phyloP scores from a whole-genome alignment of 2,329 filamentous ascomycete genomes.

The Dothideomycetes sp. region DNA sequence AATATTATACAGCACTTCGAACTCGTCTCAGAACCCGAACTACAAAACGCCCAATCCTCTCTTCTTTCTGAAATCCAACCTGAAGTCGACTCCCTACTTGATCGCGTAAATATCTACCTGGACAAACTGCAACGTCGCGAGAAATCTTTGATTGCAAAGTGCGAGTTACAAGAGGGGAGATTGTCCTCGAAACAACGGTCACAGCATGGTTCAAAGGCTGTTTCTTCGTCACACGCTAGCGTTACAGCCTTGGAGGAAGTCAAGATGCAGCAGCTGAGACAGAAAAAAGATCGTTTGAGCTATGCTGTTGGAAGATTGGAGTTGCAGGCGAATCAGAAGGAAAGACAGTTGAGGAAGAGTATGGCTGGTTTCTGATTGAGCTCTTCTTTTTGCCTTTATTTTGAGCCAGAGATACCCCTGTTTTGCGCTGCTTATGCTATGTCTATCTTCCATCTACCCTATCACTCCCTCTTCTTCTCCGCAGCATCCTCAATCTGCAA shows the following conservation, averaged over 20 bases:
- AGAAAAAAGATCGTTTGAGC: constrained; percentile 75
- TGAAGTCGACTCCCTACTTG: constrained; percentile 68
- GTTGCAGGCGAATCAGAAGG: constrained; percentile 70
- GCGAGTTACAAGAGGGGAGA: constrained; percentile 72
- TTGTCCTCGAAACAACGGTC: constrained; percentile 34
- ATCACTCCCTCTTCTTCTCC: background rate
- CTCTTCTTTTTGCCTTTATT: no score
- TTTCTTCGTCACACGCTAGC: constrained; percentile 3
- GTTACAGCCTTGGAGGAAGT: constrained; percentile 41
- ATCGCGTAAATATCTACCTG: constrained; percentile 72
- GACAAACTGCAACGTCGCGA: constrained; percentile 76
- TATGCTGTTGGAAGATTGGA: constrained; percentile 82
- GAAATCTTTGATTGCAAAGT: constrained; percentile 71
- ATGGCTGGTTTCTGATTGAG: constrained; percentile 40
- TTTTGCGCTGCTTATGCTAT: background rate
- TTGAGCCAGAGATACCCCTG: background rate
- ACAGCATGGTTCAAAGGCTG: constrained; percentile 12
- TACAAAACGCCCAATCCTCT: constrained; percentile 72
- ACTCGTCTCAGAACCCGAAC: constrained; percentile 74
- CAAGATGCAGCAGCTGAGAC: constrained; percentile 59
- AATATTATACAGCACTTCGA: constrained; percentile 65
- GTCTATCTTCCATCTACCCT: background rate
- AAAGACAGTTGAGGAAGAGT: constrained; percentile 63
- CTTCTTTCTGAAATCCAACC: constrained; percentile 86
- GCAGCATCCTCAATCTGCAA: constrained; percentile 9